Percentiles rank a stretch among this genome's conserved stretches.
phyloP scores from a whole-genome alignment of 305 asterid genomes.

The Lippia alba region DNA sequence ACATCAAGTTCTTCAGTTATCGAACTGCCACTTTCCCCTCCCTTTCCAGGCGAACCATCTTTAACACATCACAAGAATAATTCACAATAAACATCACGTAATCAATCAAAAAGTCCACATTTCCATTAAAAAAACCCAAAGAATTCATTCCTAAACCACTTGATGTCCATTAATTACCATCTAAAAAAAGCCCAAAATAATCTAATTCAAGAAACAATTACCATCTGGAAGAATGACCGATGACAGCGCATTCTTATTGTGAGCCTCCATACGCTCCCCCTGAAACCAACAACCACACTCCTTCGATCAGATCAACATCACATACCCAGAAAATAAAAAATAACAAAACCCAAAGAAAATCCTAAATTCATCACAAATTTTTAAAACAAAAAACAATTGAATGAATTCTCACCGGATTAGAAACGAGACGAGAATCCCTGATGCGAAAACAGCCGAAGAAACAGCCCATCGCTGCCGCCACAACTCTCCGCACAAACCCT shows the following conservation, averaged over 20 bases:
- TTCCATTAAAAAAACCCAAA: slow-evolving; percentile 7
- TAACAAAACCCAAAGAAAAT: not conserved
- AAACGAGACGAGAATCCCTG: slow-evolving; percentile 39
- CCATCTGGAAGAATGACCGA: slow-evolving; percentile 62
- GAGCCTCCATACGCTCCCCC: slow-evolving; percentile 49
- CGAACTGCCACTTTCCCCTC: slow-evolving; percentile 43
- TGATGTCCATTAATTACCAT: not conserved
- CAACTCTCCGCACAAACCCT: slow-evolving; percentile 41
- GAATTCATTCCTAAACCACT: slow-evolving; percentile 12
- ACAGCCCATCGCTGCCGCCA: slow-evolving; percentile 67
- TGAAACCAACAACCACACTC: slow-evolving; percentile 28
- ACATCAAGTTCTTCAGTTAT: slow-evolving; percentile 45
- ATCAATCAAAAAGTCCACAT: slow-evolving; percentile 15
- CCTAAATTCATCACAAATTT: not conserved
- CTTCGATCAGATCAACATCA: slow-evolving; percentile 8
- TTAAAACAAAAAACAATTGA: not conserved
- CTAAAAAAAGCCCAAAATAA: not conserved
- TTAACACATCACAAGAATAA: slow-evolving; percentile 29
- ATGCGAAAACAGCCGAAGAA: slow-evolving; percentile 73
- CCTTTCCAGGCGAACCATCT: slow-evolving; percentile 39
- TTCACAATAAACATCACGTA: slow-evolving; percentile 2
- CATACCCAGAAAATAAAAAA: not conserved
- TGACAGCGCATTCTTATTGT: slow-evolving; percentile 50
- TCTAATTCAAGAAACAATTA: slow-evolving; percentile 25
- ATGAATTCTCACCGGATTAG: slow-evolving; percentile 37